Conservation (phyloP, 2,329 filamentous ascomycete genomes). For the Botryotinia narcissicola region DNA sequence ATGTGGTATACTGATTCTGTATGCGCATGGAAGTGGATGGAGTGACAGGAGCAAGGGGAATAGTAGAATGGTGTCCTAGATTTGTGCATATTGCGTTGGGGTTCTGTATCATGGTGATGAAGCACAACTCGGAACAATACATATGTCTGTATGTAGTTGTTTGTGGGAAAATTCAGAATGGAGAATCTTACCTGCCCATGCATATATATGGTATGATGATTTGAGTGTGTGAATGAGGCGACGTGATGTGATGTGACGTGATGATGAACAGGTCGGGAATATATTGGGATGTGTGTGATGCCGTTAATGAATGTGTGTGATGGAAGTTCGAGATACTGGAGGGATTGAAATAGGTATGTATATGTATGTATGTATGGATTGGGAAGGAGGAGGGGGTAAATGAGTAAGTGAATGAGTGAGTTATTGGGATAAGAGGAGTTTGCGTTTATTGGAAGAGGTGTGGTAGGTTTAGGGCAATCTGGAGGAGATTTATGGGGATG, state of each 20-base stretch:
- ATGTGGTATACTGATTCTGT: not conserved
- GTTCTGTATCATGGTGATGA: not conserved
- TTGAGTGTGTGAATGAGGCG: not conserved
- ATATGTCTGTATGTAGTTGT: slow-evolving; percentile 8
- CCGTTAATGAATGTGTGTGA: too few species aligned
- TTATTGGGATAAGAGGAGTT: not conserved
- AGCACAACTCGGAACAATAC: not conserved
- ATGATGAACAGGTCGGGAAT: not conserved
- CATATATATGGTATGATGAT: too few species aligned
- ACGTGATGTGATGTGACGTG: not conserved
- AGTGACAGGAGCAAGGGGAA: not conserved
- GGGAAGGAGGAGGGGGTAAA: not conserved
- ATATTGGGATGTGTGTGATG: not conserved
- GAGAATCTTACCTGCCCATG: not conserved
- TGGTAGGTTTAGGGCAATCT: too few species aligned
- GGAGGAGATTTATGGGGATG: too few species aligned
- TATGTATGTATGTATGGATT: not conserved
- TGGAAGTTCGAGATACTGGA: not conserved
- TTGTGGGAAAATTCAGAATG: not conserved
- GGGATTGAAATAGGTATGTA: not conserved
- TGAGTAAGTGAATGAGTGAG: not conserved
- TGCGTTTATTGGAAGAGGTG: not conserved
- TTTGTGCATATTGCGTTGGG: not conserved
- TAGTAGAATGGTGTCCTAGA: not conserved
- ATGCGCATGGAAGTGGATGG: not conserved